These are phyloP conservation scores for Bjerkandera adusta DNA, from an alignment of 1,284 basidiomycete genomes.

Conservation along the genomic window DNA sequence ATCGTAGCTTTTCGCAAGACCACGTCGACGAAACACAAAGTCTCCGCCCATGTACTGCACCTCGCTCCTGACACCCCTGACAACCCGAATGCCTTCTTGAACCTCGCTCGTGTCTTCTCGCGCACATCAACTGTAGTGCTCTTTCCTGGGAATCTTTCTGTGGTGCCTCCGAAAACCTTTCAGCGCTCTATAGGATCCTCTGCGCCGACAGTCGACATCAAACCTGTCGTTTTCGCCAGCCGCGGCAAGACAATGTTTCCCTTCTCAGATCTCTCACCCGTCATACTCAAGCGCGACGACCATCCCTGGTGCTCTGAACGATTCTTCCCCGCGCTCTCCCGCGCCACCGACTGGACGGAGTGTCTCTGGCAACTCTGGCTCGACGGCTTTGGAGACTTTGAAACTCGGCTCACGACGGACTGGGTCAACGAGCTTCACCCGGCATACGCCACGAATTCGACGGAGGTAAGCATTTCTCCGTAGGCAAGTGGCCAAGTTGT, in stretches of 20 bases:
- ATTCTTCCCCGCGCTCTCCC: constrained; percentile 43
- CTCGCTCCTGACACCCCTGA: constrained; percentile 33
- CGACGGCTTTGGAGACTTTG: constrained; percentile 43
- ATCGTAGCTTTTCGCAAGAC: constrained; percentile 26
- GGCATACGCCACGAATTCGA: constrained; percentile 6
- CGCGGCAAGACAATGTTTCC: constrained; percentile 31
- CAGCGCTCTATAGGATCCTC: constrained; percentile 20
- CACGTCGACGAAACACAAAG: constrained; percentile 26
- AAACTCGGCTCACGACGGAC: constrained; percentile 25
- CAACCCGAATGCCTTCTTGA: constrained; percentile 56
- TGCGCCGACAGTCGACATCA: constrained; percentile 11
- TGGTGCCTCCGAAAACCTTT: constrained; percentile 29
- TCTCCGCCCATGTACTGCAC: constrained; percentile 52
- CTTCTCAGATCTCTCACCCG: constrained; percentile 41
- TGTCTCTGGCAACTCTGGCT: constrained; percentile 71
- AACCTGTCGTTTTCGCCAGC: constrained; percentile 29
- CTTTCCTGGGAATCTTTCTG: constrained; percentile 44
- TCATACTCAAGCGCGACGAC: constrained; percentile 46
- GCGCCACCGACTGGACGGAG: constrained; percentile 56
- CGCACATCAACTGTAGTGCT: constrained; percentile 46
- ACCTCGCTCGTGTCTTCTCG: constrained; percentile 60
- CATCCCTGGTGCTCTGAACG: constrained; percentile 65
- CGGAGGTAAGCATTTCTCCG: constrained; percentile 16
- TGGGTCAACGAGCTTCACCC: constrained; percentile 18
- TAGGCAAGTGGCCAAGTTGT: constrained; percentile 3